phyloP scores from a whole-genome alignment of 2,329 filamentous ascomycete species.

The Calonectria leucothoes region DNA sequence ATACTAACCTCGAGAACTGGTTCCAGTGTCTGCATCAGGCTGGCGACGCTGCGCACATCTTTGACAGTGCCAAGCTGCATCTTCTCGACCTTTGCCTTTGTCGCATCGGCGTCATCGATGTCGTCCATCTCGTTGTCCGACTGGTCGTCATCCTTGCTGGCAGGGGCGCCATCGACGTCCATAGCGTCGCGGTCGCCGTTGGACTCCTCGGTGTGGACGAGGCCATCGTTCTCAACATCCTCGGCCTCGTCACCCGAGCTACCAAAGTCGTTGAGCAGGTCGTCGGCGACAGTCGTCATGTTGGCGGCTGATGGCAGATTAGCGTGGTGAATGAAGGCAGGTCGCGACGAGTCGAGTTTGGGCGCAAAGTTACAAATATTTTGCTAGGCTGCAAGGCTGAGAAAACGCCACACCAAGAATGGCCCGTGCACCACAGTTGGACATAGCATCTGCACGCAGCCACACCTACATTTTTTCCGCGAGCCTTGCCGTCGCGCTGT shows the following conservation, averaged over 20 bases:
- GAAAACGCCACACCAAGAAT: conserved; percentile 31
- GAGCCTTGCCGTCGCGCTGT: conserved; percentile 39
- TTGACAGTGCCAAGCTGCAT: conserved; percentile 80
- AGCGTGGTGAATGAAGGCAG: conserved; percentile 8
- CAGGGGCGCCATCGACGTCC: conserved; percentile 49
- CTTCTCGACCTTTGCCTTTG: conserved; percentile 84
- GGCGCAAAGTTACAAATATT: conserved; percentile 34
- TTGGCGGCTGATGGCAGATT: conserved; percentile 33
- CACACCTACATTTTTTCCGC: conserved; percentile 34
- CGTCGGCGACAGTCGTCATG: conserved; percentile 94
- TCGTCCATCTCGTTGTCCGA: conserved; percentile 56
- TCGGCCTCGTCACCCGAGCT: conserved; percentile 80
- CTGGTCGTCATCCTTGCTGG: conserved; percentile 66
- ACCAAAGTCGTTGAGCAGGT: conserved; percentile 81
- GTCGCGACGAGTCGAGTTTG: conserved; percentile 28
- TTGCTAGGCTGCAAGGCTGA: conserved; percentile 44
- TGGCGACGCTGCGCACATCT: conserved; percentile 83
- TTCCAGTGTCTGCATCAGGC: conserved; percentile 83
- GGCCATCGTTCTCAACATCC: conserved; percentile 65
- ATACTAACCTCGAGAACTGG: conserved; percentile 83
- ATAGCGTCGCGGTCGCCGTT: conserved; percentile 65
- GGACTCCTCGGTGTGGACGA: conserved; percentile 54
- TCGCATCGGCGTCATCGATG: conserved; percentile 73
- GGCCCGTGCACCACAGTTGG: conserved; percentile 21
- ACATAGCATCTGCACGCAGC: conserved; percentile 27